phyloP scores from a whole-genome alignment of 352 stramenopile species.

The Pythium scleroteichum region DNA sequence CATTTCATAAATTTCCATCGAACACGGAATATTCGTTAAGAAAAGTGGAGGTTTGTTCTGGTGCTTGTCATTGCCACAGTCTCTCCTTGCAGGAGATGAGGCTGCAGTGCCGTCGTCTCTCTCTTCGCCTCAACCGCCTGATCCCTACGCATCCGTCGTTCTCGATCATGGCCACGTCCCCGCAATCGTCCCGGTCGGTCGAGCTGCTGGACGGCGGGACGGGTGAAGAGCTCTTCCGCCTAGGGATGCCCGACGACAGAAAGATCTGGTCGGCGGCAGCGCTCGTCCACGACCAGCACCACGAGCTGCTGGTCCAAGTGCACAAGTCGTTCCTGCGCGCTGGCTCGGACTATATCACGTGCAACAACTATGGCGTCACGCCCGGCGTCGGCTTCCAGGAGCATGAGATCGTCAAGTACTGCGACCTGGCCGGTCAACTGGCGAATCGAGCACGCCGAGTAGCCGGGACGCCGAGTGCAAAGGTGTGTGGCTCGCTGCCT shows the following conservation, averaged over 20 bases:
- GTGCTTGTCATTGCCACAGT: neutral
- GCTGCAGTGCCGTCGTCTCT: neutral
- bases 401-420: conserved; percentile 59
- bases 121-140: neutral
- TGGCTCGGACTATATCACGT: conserved; percentile 82
- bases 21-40: conserved; percentile 1
- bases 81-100: neutral
- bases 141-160: neutral
- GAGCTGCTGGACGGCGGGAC: conserved; percentile 87
- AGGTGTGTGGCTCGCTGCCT: conserved; percentile 83
- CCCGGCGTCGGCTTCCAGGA: conserved; percentile 83
- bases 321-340: conserved; percentile 83
- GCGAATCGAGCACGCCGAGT: conserved; percentile 28
- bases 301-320: conserved; percentile 71
- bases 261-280: conserved; percentile 86
- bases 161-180: neutral
- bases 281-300: conserved; percentile 70
- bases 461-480: conserved; percentile 14
- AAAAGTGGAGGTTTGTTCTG: neutral
- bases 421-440: conserved; percentile 52
- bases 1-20: conserved; percentile 1
- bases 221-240: conserved; percentile 89
- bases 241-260: conserved; percentile 83
- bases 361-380: conserved; percentile 91
- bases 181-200: conserved; percentile 1